Percentiles rank a stretch among this genome's conserved stretches.
These are phyloP conservation scores for Alternaria solani DNA, from an alignment of 2,329 filamentous ascomycete species.

Conservation along the genomic window DNA sequence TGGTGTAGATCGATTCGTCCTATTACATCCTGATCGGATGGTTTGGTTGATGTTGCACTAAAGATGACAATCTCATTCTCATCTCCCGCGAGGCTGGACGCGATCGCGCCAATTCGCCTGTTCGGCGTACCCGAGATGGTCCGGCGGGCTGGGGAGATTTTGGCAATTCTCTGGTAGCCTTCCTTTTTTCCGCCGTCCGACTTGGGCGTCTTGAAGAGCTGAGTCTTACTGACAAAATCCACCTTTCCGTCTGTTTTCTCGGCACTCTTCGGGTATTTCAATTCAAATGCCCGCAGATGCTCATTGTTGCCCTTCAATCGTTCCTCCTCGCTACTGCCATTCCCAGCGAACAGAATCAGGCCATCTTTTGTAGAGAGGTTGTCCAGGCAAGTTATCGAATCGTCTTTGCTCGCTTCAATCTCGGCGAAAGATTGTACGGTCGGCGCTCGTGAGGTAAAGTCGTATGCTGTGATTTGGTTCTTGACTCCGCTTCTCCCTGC, in stretches of 20 bases:
- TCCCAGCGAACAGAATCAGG: conserved; percentile 66
- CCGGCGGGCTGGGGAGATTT: conserved; percentile 64
- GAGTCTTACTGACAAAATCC: conserved; percentile 59
- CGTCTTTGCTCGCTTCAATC: conserved; percentile 83
- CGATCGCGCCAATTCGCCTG: conserved; percentile 76
- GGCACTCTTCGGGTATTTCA: conserved; percentile 61
- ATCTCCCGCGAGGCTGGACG: conserved; percentile 75
- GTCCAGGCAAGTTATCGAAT: conserved; percentile 85
- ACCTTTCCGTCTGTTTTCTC: conserved; percentile 49
- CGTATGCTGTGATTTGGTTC: conserved; percentile 80
- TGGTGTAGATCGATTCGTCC: conserved; percentile 60
- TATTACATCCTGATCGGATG: conserved; percentile 59
- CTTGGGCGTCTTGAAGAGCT: conserved; percentile 58
- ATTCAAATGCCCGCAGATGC: conserved; percentile 79
- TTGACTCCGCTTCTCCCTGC: conserved; percentile 66
- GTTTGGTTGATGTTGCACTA: conserved; percentile 66
- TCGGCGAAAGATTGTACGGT: conserved; percentile 69
- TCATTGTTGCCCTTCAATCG: conserved; percentile 80
- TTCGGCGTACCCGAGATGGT: conserved; percentile 55
- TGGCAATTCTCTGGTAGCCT: conserved; percentile 66
- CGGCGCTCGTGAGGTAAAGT: conserved; percentile 72
- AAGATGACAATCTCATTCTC: conserved; percentile 83
- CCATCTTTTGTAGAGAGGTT: conserved; percentile 68
- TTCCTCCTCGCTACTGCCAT: conserved; percentile 80
- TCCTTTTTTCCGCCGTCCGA: conserved; percentile 58